A percentile compares a stretch with the other conserved stretches of the same genome.
phyloP scores from a whole-genome alignment of 768 basidiomycete species.

The Mycena indigotica region DNA sequence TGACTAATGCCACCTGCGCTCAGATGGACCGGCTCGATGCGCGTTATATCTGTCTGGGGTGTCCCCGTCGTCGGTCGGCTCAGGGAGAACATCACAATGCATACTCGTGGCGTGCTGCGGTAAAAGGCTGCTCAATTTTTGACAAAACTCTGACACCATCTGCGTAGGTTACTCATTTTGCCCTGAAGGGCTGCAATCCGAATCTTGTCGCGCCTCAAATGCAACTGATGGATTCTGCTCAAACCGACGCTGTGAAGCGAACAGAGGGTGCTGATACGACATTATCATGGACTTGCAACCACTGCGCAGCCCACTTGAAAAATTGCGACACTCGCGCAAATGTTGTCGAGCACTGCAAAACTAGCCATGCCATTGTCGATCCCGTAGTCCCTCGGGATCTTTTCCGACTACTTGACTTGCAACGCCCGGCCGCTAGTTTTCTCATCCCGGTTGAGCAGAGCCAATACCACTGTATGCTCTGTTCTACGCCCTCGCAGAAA shows the following conservation, averaged over 20 bases:
- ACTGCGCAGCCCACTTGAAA: constrained; percentile 14
- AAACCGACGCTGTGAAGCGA: neutral
- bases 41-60: constrained; percentile 7
- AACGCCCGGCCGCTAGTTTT: neutral
- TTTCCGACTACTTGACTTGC: constrained; percentile 3
- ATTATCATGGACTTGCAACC: constrained; percentile 17
- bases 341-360: constrained; percentile 11
- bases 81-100: neutral
- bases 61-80: neutral
- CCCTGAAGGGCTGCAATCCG: neutral
- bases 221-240: neutral
- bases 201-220: neutral
- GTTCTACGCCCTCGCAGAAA: neutral
- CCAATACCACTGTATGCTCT: constrained; percentile 4
- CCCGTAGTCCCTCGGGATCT: constrained; percentile 7
- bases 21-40: constrained; percentile 15
- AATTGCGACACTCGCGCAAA: neutral
- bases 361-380: constrained; percentile 8
- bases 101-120: constrained; percentile 14
- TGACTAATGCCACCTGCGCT: neutral
- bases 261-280: constrained; percentile 4
- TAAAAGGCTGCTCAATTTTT: neutral
- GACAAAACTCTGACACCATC: neutral
- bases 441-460: neutral
- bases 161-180: constrained; percentile 16